Conservation (phyloP, 768 basidiomycete species). For the Agaricus subrufescens region DNA sequence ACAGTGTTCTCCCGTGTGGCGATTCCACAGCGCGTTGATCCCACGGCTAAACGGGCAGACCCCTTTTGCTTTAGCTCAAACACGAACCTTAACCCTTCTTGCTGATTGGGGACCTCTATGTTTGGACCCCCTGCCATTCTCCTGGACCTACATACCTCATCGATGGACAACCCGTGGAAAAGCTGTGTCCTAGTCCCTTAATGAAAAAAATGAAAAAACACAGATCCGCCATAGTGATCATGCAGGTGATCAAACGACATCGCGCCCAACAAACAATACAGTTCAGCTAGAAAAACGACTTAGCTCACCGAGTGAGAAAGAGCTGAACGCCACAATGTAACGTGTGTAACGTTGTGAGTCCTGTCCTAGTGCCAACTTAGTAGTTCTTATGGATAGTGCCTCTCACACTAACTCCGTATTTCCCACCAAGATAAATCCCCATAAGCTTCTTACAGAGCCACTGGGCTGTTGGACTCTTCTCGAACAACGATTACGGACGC, state of each 20-base stretch:
- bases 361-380: neutral
- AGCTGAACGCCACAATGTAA: neutral
- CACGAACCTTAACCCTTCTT: neutral
- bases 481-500: no score
- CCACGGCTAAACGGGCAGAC: neutral
- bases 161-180: neutral
- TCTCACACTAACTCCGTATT: neutral
- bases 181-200: no score
- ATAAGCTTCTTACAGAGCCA: neutral
- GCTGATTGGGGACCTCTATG: neutral
- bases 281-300: neutral
- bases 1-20: conserved; percentile 2
- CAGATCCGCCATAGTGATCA: neutral
- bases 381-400: neutral
- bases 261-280: no score
- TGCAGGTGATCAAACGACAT: no score
- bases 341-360: neutral
- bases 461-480: no score
- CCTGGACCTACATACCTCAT: neutral
- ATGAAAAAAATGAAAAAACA: no score
- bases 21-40: neutral
- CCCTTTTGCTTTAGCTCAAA: neutral
- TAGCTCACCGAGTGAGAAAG: neutral
- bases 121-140: neutral
- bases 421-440: neutral